Base-by-base conservation (phyloP, 495 filamentous ascomycete species). In the Daldinia loculata region DNA sequence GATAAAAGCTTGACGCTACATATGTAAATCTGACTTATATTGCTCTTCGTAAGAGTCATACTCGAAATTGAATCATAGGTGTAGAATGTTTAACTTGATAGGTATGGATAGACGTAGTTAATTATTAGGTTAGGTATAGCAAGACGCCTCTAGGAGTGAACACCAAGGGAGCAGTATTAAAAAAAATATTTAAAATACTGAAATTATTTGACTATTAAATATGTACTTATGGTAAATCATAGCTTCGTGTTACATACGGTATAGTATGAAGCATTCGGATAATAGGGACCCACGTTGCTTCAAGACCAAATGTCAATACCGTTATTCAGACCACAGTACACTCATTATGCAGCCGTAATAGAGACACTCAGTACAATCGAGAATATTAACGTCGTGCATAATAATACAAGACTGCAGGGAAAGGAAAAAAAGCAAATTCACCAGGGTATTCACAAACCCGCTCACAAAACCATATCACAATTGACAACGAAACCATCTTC, bases 401-500 rank as follows among this genome's bases (percentile, higher is more conserved):
- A 52, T 30, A 30, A 52, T 41, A 52, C 43, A 59, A 32, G 63
- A 59, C n/a, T 19, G 22, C 34, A 59, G 22, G 22, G 6, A 5
- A 14, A 56, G 8, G 15, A 9, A n/a, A 34, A 24, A 26, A 24
- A 45, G 15, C 43, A 59, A 34, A 38, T 62, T 53, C 24, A 45
- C 41, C 30, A 55, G 15, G 60, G 17, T 62, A 59, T 58, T 51
- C 39, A 53, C 53, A 32, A 61, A 29, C 32, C 66, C 66, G 30
- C 56, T 58, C 58, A 61, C 36, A 29, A 38, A 56, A 43, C 24
- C 26, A 39, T 19, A 39, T 63, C 63, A 68, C 41, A 22, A 61
- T 34, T 43, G 26, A 55, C 38, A 48, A 66, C 19, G 32, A 56
- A 58, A 32, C 48, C 61, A 65, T 59, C 38, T 62, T 67, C 66